phyloP scores from a whole-genome alignment of 495 filamentous ascomycete species.

The Terfezia boudieri region DNA sequence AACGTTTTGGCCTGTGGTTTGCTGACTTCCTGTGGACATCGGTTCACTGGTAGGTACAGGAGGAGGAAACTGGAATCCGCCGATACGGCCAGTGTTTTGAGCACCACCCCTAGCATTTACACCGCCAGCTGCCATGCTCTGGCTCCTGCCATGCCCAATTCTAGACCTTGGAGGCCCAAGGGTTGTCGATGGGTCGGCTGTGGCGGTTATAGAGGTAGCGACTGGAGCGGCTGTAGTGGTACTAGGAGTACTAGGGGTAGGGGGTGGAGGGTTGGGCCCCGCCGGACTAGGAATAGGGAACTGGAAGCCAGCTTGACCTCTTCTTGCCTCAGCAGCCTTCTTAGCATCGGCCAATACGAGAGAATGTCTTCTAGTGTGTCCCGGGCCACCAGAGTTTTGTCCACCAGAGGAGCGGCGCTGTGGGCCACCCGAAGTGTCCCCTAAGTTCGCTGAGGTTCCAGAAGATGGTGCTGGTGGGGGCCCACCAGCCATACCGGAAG shows the following conservation, averaged over 20 bases:
- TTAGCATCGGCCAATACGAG: conserved; percentile 88
- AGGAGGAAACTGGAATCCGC: conserved; percentile 47
- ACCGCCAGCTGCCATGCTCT: conserved; percentile 37
- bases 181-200: conserved; percentile 22
- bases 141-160: conserved; percentile 33
- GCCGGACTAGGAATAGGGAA: conserved; percentile 50
- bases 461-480: conserved; percentile 94
- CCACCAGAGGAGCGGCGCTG: conserved; percentile 53
- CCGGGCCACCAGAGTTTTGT: conserved; percentile 35
- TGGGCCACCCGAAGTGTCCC: conserved; percentile 39
- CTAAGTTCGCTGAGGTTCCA: conserved; percentile 52
- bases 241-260: conserved; percentile 11
- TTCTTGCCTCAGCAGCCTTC: conserved; percentile 94
- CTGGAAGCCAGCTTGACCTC: conserved; percentile 81
- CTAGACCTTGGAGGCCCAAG: conserved; percentile 9
- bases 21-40: conserved; percentile 23
- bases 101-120: conserved; percentile 27
- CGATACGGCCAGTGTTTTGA: conserved; percentile 31
- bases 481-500: conserved; percentile 84
- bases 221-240: conserved; percentile 25
- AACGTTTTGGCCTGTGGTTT: conserved; percentile 27
- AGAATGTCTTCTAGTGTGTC: conserved; percentile 86
- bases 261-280: conserved; percentile 17
- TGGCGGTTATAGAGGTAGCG: conserved; percentile 19
- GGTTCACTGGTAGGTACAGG: conserved; percentile 31